Evolutionary conservation across 768 basidiomycete species (phyloP).

Genomic region (Lentinula raphanica): DNA sequence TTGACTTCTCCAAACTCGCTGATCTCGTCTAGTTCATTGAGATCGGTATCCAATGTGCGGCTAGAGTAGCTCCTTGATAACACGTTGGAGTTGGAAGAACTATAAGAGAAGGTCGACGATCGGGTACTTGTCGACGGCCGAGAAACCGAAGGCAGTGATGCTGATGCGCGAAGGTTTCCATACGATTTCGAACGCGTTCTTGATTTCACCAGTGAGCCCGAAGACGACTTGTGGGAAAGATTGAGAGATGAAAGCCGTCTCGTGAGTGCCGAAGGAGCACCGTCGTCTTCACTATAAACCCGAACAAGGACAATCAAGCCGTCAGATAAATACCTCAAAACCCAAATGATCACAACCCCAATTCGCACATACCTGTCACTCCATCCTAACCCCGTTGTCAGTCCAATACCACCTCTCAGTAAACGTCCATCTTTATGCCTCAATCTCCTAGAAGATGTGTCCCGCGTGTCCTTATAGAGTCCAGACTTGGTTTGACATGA

Average conservation of each 20-base stretch:
- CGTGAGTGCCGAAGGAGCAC: conserved; percentile 63
- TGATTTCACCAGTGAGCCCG: conserved; percentile 31
- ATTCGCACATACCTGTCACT: conserved; percentile 54
- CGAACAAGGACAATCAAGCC: not conserved
- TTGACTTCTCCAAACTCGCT: not conserved
- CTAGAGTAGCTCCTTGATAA: not conserved
- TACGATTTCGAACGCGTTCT: not conserved
- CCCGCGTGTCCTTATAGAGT: conserved; percentile 47
- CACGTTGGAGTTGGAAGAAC: not conserved
- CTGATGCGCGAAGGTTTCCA: conserved; percentile 1
- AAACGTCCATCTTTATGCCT: conserved; percentile 59
- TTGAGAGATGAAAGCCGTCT: conserved; percentile 55
- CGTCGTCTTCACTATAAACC: conserved; percentile 59
- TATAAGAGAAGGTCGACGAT: not conserved
- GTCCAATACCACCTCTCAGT: conserved; percentile 56
- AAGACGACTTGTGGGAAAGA: conserved; percentile 41
- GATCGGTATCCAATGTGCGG: not conserved
- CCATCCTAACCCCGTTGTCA: conserved; percentile 73
- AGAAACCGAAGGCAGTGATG: not conserved
- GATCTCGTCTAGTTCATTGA: not conserved
- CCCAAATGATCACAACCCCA: not conserved
- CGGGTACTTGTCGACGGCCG: not conserved
- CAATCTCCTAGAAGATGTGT: conserved; percentile 50
- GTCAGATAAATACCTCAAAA: conserved; percentile 8
- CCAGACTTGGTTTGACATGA: conserved; percentile 33